Percentiles rank a stretch among this genome's conserved stretches.
phyloP scores from a whole-genome alignment of 2,329 filamentous ascomycete genomes.

The Cercospora janseana region DNA sequence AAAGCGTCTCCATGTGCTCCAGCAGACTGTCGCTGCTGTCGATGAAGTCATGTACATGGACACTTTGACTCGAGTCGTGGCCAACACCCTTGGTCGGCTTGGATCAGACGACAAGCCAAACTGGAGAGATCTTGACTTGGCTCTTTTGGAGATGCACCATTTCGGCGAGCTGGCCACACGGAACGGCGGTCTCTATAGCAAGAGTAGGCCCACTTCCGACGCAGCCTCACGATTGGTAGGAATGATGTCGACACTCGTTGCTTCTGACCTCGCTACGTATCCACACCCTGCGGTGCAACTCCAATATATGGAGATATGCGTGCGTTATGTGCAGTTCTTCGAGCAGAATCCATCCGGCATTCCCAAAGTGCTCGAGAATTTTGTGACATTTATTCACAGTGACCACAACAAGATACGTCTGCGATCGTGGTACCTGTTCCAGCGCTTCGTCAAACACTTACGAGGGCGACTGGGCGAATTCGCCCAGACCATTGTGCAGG shows the following conservation, averaged over 20 bases:
- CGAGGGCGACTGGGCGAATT: constrained; percentile 81
- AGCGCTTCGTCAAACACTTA: constrained; percentile 85
- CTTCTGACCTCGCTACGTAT: constrained; percentile 82
- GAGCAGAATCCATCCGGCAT: constrained; percentile 80
- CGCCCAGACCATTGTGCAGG: constrained; percentile 86
- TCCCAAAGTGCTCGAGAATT: constrained; percentile 82
- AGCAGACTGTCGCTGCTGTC: constrained; percentile 87
- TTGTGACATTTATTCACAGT: constrained; percentile 87
- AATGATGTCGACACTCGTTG: constrained; percentile 95
- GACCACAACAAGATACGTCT: constrained; percentile 81
- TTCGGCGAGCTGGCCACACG: constrained; percentile 93
- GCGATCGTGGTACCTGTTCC: constrained; percentile 95
- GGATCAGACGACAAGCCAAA: constrained; percentile 73
- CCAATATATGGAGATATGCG: constrained; percentile 98
- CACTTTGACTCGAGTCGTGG: constrained; percentile 83
- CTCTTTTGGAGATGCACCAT: constrained; percentile 90
- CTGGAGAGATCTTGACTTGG: constrained; percentile 93
- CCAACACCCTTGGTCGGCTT: constrained; percentile 77
- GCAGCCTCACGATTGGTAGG: constrained; percentile 78
- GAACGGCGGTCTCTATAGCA: constrained; percentile 80
- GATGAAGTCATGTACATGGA: constrained; percentile 87
- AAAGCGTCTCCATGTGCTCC: constrained; percentile 82
- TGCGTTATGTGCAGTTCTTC: constrained; percentile 90
- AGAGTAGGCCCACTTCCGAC: constrained; percentile 74
- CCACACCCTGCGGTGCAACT: constrained; percentile 88